Percentiles rank a stretch among this genome's conserved stretches.
Evolutionary conservation across 2,329 filamentous ascomycete genomes (phyloP).

Genomic region (Kalmusia sp.): DNA sequence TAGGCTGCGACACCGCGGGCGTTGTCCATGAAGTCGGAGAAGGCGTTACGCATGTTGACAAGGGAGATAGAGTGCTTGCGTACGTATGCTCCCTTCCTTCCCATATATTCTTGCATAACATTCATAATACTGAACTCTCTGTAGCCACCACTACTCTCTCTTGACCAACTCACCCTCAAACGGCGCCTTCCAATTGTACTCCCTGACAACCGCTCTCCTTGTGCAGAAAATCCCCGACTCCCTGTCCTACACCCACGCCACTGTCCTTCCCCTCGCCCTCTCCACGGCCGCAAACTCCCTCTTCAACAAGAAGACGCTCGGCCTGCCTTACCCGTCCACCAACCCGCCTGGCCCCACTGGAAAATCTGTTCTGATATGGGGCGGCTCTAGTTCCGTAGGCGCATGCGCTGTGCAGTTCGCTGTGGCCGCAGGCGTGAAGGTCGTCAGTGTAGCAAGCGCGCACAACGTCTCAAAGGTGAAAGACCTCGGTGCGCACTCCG

Average conservation of each 20-base stretch:
- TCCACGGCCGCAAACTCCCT: conserved; percentile 54
- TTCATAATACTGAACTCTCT: not conserved
- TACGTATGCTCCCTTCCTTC: conserved; percentile 13
- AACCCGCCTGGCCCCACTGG: conserved; percentile 24
- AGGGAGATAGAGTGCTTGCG: conserved; percentile 55
- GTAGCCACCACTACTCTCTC: conserved; percentile 36
- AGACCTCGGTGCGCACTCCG: conserved; percentile 35
- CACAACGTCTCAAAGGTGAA: conserved; percentile 39
- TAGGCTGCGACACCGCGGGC: conserved; percentile 55
- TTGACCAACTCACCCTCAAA: conserved; percentile 25
- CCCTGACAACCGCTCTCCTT: conserved; percentile 32
- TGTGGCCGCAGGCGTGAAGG: conserved; percentile 48
- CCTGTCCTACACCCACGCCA: conserved; percentile 47
- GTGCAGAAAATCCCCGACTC: conserved; percentile 48
- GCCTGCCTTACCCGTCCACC: conserved; percentile 47
- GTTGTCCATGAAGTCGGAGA: conserved; percentile 55
- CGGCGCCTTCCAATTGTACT: conserved; percentile 47
- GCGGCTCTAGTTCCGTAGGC: conserved; percentile 55
- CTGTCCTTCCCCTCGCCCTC: conserved; percentile 54
- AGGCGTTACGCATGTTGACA: conserved; percentile 53
- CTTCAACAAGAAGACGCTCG: conserved; percentile 49
- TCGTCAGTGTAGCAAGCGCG: conserved; percentile 48
- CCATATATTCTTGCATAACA: not conserved
- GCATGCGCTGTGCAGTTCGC: conserved; percentile 55
- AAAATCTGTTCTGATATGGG: conserved; percentile 58